phyloP scores from a whole-genome alignment of 73 alveolate species.

The Uronychia setigera region DNA sequence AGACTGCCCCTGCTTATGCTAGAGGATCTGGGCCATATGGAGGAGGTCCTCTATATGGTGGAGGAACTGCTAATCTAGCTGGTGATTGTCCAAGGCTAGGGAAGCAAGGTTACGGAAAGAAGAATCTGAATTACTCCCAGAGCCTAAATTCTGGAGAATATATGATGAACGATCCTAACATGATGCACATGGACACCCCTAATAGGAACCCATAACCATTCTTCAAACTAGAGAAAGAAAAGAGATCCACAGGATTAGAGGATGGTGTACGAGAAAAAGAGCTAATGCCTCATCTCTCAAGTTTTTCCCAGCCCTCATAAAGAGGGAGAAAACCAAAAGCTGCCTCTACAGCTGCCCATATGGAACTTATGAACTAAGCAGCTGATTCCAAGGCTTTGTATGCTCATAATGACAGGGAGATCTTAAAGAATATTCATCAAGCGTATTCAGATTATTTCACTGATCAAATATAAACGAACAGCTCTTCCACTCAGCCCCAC shows the following conservation, averaged over 20 bases:
- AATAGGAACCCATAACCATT: neutral
- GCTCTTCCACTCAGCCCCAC: too few relatives aligned
- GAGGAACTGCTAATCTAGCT: neutral
- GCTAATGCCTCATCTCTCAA: neutral
- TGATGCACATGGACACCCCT: neutral
- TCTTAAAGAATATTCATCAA: neutral
- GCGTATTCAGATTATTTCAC: neutral
- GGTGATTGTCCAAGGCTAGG: neutral
- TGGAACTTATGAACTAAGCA: too few relatives aligned
- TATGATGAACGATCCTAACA: neutral
- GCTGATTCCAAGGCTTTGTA: neutral
- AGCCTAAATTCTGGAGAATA: too few relatives aligned
- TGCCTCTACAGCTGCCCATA: neutral
- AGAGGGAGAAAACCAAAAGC: neutral
- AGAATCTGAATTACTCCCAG: neutral
- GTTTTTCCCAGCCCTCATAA: neutral
- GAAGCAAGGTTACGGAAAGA: too few relatives aligned
- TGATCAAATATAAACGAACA: too few relatives aligned
- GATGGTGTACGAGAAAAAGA: neutral
- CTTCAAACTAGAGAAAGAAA: neutral
- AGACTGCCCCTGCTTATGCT: neutral
- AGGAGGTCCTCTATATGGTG: neutral
- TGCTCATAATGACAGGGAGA: neutral
- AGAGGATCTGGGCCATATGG: neutral
- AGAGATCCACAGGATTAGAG: neutral